Conservation (phyloP, 139 green algal genomes). For the Chlorella vulgaris region DNA sequence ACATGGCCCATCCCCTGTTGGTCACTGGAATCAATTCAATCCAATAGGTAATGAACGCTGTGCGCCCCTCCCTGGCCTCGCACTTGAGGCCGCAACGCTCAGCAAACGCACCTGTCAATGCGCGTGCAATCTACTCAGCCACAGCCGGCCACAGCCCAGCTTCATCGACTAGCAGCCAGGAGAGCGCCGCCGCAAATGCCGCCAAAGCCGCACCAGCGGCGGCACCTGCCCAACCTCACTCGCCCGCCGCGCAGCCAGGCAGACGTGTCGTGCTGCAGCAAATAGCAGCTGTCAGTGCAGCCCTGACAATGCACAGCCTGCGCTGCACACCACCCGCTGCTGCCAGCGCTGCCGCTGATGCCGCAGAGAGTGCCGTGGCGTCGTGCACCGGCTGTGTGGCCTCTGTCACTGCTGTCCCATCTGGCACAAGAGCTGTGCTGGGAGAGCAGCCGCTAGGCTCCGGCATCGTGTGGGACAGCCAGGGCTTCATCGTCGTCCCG, state of each 20-base stretch:
- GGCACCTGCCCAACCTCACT: background rate
- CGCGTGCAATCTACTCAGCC: too few relatives aligned
- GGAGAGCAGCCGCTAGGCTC: conserved; percentile 22
- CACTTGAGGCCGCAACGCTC: too few relatives aligned
- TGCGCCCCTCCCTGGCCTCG: too few relatives aligned
- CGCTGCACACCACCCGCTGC: background rate
- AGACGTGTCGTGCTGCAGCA: background rate
- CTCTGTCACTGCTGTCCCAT: background rate
- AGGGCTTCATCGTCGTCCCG: background rate
- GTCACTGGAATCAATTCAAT: too few relatives aligned
- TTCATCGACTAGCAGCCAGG: too few relatives aligned
- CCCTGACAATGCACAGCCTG: background rate
- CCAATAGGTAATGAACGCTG: too few relatives aligned
- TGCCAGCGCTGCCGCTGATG: background rate
- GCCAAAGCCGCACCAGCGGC: too few relatives aligned
- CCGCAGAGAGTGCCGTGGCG: background rate
- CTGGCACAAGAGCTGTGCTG: background rate
- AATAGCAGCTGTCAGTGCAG: background rate
- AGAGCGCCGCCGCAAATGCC: background rate
- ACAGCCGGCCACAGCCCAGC: too few relatives aligned
- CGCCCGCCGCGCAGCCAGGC: too few relatives aligned
- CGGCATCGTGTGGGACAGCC: conserved; percentile 9
- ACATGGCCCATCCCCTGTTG: too few relatives aligned
- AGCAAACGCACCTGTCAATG: too few relatives aligned
- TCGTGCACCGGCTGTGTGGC: background rate